Conservation (phyloP, 1,139 yeast genomes). For the Geotrichum klebahnii region DNA sequence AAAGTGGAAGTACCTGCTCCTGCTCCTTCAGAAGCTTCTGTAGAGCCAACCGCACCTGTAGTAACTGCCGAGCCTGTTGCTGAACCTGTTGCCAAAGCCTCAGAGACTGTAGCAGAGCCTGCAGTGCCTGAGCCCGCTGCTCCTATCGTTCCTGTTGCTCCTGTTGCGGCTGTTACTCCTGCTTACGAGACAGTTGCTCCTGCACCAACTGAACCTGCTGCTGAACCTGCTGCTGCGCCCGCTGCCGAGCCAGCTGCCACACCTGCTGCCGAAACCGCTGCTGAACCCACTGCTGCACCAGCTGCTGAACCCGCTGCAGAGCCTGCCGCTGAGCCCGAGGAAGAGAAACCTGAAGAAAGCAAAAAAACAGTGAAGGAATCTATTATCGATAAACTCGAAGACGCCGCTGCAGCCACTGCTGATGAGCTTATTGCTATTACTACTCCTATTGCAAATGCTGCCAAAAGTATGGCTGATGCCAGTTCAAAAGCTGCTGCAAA, state of each 20-base stretch:
- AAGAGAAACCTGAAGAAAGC: background rate
- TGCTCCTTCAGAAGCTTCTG: background rate
- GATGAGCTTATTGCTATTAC: constrained; percentile 18
- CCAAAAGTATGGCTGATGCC: constrained; percentile 10
- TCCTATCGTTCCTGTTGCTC: constrained; percentile 2
- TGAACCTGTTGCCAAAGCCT: constrained; percentile 1
- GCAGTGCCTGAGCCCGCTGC: background rate
- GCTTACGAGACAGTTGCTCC: background rate
- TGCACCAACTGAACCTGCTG: no score
- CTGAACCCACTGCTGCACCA: background rate
- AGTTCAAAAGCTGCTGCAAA: constrained; percentile 17
- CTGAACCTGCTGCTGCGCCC: background rate
- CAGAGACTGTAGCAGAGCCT: constrained; percentile 2
- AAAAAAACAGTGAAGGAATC: constrained; percentile 2
- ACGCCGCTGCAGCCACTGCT: constrained; percentile 19
- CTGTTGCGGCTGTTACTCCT: background rate
- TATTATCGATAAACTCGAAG: constrained; percentile 13
- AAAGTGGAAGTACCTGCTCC: background rate
- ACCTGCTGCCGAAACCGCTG: background rate
- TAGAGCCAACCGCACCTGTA: background rate
- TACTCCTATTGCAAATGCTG: constrained; percentile 16
- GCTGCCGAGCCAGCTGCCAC: background rate
- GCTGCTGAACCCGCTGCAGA: constrained; percentile 1
- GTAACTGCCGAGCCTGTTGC: background rate
- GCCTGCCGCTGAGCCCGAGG: background rate